Evolutionary conservation across 2,329 filamentous ascomycete genomes (phyloP), one percentile per base, ranked within the genome.

Genomic region (Penicillium palitans): DNA sequence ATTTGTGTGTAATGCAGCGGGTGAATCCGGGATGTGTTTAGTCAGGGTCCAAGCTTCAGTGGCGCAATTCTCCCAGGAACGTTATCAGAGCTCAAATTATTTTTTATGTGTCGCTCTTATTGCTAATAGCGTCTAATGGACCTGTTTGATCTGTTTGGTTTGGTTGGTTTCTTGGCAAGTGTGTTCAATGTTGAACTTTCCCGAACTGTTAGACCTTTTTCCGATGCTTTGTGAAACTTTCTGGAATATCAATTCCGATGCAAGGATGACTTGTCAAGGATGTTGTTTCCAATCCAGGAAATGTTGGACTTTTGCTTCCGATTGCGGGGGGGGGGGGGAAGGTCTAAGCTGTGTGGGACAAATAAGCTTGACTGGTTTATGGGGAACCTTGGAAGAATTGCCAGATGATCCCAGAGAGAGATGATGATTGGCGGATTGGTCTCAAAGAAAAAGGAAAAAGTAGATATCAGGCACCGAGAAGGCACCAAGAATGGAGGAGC

Each of bases 11-110:
- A 48, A 48, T 17, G 46, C 9, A 35, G 17, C 63, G 63, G 66
- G 62, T 55, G 56, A 66, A 66, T 19, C 48, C 65, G 66, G 65
- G 59, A 57, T 41, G 42, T 44, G 27, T 63, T 63, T 62, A 64
- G 59, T 67, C 57, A 64, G 60, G 61, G 64, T 58, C 65, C 64
- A 63, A 67, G 64, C 63, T 66, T 61, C 29, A 48, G 58, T 59
- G 60, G 61, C 52, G 57, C 48, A 40, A 56, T 52, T n/a, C 37
- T 29, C 25, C 46, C 40, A 49, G 48, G 12, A 44, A 45, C 42
- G 49, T 45, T 48, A 61, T 59, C 57, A 50, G 35, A 51, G 29
- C 52, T 55, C 46, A 41, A 33, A 52, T 50, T 54, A 53, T 61
- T 54, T 37, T 52, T 54, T 49, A 59, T 61, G 59, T 61, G 59